Base-by-base conservation (phyloP, 257 asterid genomes). In the Agastache rugosa region DNA sequence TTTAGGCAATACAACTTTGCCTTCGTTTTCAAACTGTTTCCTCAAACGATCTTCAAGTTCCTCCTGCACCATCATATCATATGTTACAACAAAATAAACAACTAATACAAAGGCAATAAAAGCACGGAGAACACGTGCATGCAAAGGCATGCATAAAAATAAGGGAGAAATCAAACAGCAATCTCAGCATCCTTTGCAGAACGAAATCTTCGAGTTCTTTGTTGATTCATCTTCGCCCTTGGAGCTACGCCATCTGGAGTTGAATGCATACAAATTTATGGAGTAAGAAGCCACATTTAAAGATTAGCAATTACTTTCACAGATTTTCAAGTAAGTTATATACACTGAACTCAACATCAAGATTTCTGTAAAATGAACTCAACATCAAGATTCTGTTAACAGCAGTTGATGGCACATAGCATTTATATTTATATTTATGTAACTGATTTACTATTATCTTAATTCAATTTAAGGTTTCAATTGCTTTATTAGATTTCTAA, bases 181-280 rank as follows among this genome's bases (percentile, higher is more conserved):
- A 41, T 41, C 47, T 81, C 77, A 34, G 45, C 58, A 56, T 87
- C 90, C 59, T 80, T 87, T 0, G 95, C 83, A 2, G 87, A 22
- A 34, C 86, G 68, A 77, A 87, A 90, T 29, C 96, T 75, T 19
- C 96, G 53, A 2, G 84, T 39, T 55, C 96, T 34, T 11, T 83
- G 90, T 20, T 83, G 91, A 67, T 90, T 88, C 94, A 88, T 85
- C 51, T 90, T 90, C 0, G 96, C 96, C 51, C 93, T 79, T 1
- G 96, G 92, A 25, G 94, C 94, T 42, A 87, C 94, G 8, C 96
- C 94, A 75, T 90, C 94, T 90, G 82, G 16, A 63, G 15, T 19
- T 29, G 4, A 50, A 17, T 60, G 23, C 31, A 23, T 8, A 4
- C 8, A 54, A 29, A 31, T 51, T 67, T 1, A 45, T 14, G 16